These are phyloP conservation scores for Zymoseptoria tritici DNA, from an alignment of 2,329 filamentous ascomycete genomes.

Conservation along the genomic window DNA sequence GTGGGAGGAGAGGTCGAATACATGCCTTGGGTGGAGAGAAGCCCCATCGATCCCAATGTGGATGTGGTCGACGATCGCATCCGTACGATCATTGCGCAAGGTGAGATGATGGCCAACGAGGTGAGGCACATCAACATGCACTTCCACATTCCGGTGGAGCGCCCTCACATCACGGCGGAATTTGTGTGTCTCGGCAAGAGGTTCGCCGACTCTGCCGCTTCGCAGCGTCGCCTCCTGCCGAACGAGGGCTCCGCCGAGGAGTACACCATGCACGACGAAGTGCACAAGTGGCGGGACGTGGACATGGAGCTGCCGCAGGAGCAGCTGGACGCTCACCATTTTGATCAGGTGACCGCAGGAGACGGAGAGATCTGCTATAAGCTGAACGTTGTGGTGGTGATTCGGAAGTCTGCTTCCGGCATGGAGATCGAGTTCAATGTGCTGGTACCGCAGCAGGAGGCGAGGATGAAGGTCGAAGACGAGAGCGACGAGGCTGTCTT, in stretches of 20 bases:
- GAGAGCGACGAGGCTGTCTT: neutral
- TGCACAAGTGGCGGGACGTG: constrained; percentile 2
- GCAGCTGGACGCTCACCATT: neutral
- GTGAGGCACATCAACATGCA: neutral
- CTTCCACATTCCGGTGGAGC: neutral
- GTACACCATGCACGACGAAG: neutral
- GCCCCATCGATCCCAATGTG: neutral
- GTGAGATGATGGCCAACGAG: neutral
- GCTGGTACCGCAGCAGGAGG: neutral
- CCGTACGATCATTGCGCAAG: constrained; percentile 1
- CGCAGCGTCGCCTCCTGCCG: neutral
- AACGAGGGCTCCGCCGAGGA: neutral
- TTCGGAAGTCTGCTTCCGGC: neutral
- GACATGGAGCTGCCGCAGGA: neutral
- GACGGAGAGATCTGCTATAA: constrained; percentile 3
- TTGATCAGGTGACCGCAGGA: neutral
- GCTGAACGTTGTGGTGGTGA: neutral
- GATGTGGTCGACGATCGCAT: constrained; percentile 9
- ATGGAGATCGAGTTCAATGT: constrained; percentile 5
- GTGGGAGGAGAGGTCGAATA: neutral
- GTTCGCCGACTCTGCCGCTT: neutral
- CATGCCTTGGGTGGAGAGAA: constrained; percentile 1
- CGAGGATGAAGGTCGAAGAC: neutral
- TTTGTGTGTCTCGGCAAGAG: constrained; percentile 3
- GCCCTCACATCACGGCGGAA: constrained; percentile 2